These are phyloP conservation scores for Silybum marianum DNA, from an alignment of 129 eudicot genomes.

Conservation along the genomic window DNA sequence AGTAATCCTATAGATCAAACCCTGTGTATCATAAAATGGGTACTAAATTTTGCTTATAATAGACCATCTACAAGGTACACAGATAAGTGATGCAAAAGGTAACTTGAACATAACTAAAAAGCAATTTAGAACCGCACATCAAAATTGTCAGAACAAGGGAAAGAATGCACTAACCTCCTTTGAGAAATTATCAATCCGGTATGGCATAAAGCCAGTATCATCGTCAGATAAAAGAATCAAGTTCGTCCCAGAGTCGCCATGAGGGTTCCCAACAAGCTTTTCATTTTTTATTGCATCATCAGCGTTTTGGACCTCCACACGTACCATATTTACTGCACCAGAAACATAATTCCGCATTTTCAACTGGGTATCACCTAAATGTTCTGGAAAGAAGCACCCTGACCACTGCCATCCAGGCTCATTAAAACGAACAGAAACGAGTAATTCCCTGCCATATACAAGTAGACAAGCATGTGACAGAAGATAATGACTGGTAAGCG, in stretches of 20 bases:
- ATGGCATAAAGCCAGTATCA: constrained; percentile 97
- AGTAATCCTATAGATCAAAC: neutral
- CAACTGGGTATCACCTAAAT: constrained; percentile 88
- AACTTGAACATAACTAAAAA: neutral
- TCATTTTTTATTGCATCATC: constrained; percentile 77
- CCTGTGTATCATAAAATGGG: neutral
- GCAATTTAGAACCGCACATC: neutral
- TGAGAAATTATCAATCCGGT: constrained; percentile 89
- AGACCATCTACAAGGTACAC: neutral
- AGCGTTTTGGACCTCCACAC: constrained; percentile 98
- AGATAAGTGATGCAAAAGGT: neutral
- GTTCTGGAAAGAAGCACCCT: constrained; percentile 91
- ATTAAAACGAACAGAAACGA: constrained; percentile 76
- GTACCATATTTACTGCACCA: constrained; percentile 72
- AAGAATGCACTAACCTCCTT: constrained; percentile 73
- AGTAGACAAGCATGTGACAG: neutral
- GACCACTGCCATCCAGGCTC: constrained; percentile 99
- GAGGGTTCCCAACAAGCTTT: constrained; percentile 66
- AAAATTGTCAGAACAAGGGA: neutral
- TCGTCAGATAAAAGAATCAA: constrained; percentile 87
- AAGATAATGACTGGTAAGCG: constrained; percentile 7
- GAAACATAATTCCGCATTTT: constrained; percentile 81
- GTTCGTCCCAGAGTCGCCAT: constrained; percentile 83
- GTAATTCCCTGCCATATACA: constrained; percentile 64
- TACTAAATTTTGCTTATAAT: neutral